A percentile compares a stretch with the other conserved stretches of the same genome.
These are phyloP conservation scores for Kwoniella sp. DNA, from an alignment of 768 basidiomycete genomes.

Conservation along the genomic window DNA sequence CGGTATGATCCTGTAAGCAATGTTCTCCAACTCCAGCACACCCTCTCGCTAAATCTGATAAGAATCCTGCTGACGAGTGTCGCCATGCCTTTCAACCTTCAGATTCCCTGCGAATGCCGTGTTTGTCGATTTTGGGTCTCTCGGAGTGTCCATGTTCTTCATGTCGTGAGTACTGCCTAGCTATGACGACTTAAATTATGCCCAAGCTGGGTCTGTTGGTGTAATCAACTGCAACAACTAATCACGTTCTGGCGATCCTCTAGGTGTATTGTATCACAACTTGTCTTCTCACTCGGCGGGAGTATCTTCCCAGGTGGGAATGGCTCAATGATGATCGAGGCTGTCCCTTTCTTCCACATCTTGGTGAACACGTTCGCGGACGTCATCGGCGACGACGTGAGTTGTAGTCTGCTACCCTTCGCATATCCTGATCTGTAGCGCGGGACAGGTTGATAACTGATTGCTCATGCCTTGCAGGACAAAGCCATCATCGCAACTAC, in stretches of 20 bases:
- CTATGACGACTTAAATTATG: background rate
- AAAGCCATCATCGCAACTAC: constrained; percentile 85
- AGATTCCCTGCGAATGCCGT: constrained; percentile 83
- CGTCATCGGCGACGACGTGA: constrained; percentile 69
- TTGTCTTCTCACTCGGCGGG: constrained; percentile 82
- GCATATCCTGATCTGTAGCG: background rate
- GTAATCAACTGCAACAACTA: background rate
- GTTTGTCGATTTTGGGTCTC: constrained; percentile 77
- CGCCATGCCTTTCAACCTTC: constrained; percentile 7
- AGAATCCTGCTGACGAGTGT: background rate
- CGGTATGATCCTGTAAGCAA: constrained; percentile 68
- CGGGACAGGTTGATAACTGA: too few relatives aligned
- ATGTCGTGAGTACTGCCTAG: constrained; percentile 63
- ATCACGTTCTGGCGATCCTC: background rate
- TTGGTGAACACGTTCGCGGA: constrained; percentile 74
- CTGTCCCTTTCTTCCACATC: constrained; percentile 96
- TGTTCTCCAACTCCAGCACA: background rate
- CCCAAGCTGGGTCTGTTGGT: background rate
- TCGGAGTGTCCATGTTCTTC: constrained; percentile 96
- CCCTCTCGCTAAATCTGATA: background rate
- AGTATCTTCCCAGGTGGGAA: constrained; percentile 71
- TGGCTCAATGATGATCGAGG: constrained; percentile 84
- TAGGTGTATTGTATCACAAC: constrained; percentile 75
- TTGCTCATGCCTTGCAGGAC: constrained; percentile 53
- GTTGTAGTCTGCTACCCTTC: too few relatives aligned